A percentile compares a stretch with the other conserved stretches of the same genome.
Evolutionary conservation across 1,284 basidiomycete genomes (phyloP).

Genomic region (Moesziomyces sp.): DNA sequence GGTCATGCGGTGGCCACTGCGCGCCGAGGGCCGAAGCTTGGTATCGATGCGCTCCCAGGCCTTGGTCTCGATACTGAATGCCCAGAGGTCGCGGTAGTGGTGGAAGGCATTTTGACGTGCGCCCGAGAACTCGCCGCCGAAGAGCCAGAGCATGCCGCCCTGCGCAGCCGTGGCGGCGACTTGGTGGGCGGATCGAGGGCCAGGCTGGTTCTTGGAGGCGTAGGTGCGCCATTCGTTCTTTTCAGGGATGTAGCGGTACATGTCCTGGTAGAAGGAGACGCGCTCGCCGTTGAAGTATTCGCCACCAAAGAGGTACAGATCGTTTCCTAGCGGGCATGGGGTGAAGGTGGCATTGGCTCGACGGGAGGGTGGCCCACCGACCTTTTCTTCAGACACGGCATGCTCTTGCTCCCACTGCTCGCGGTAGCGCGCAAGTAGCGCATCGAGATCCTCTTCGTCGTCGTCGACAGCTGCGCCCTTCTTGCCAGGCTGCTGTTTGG

Average conservation of each 20-base stretch:
- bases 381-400: constrained; percentile 57
- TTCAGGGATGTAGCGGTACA: constrained; percentile 64
- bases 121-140: constrained; percentile 73
- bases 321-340: constrained; percentile 64
- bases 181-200: constrained; percentile 65
- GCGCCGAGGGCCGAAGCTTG: constrained; percentile 80
- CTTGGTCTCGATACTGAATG: constrained; percentile 68
- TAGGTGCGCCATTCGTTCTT: constrained; percentile 64
- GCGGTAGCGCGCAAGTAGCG: constrained; percentile 57
- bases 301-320: constrained; percentile 66
- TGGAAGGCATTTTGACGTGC: constrained; percentile 87
- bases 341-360: constrained; percentile 66
- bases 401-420: constrained; percentile 64
- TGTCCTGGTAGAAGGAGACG: constrained; percentile 64
- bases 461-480: constrained; percentile 41
- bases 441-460: constrained; percentile 66
- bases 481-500: constrained; percentile 45
- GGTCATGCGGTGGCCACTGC: constrained; percentile 86
- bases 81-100: constrained; percentile 79
- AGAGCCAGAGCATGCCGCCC: constrained; percentile 67
- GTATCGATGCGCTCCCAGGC: constrained; percentile 91
- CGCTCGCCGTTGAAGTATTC: constrained; percentile 67
- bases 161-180: constrained; percentile 59
- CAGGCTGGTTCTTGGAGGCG: constrained; percentile 62
- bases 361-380: constrained; percentile 55